Evolutionary conservation across 2,329 filamentous ascomycete species (phyloP), one percentile per base, ranked within the genome.

Genomic region (Alternaria conjuncta): DNA sequence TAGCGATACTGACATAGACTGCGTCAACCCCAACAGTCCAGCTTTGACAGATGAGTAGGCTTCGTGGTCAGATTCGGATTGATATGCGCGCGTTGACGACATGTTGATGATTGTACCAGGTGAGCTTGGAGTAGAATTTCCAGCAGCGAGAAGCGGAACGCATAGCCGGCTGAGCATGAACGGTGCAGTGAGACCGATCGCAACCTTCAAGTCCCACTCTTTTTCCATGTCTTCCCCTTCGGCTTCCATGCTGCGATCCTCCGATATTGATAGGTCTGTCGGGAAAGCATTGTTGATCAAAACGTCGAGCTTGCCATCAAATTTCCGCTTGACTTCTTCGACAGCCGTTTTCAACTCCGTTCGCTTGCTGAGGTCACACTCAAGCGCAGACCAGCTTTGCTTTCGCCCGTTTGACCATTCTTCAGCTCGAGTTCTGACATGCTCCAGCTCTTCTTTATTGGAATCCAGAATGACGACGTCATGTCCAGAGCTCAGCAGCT

Each of bases 11-110:
- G 83, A 81, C 81, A 86, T 81, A 10, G 81, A 81, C 66, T 85
- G 84, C 54, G 82, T 83, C 26, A 87, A 69, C 0, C 85, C 85
- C 9, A 86, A 71, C 23, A 87, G 70, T 1, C 84, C 84, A 3
- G 84, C 84, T 73, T 87, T 86, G 0, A 81, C 83, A 0, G 84
- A 77, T 2, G 83, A 82, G 60, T 86, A 86, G 1, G 80, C 81
- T 72, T 86, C 85, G 60, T 84, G 84, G 57, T 85, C 78, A 1
- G 79, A 71, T 70, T 86, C 85, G 43, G 81, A 79, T 77, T 85
- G 84, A 49, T 81, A 73, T 1, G 84, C 84, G 25, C 84, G 79
- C 7, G 84, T 86, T 2, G 83, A 85, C 1, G 83, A 84, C 32
- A 87, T 81, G 68, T 86, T 82, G 58, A 86, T 79, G 21, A 80